phyloP scores from a whole-genome alignment of 2,329 filamentous ascomycete genomes.

The Nothophaeocryptopus gaeumannii region DNA sequence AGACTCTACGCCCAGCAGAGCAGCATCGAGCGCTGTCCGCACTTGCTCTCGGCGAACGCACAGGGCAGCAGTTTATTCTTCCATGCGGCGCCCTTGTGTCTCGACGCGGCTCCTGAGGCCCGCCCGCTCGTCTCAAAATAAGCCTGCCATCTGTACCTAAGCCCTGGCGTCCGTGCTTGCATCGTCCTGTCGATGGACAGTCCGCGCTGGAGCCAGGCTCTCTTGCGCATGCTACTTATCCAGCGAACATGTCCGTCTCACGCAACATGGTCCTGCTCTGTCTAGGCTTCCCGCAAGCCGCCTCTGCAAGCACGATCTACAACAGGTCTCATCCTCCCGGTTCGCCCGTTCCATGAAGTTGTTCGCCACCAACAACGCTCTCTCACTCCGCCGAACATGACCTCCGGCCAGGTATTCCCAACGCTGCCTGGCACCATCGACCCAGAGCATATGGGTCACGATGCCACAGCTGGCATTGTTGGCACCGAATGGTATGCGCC shows the following conservation, averaged over 20 bases:
- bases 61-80: conserved; percentile 19
- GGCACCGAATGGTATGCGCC: conserved; percentile 32
- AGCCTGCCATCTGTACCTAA: conserved; percentile 24
- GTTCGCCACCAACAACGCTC: conserved; percentile 25
- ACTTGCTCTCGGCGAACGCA: conserved; percentile 6
- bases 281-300: conserved; percentile 25
- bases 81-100: conserved; percentile 19
- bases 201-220: conserved; percentile 19
- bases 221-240: conserved; percentile 31
- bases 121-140: conserved; percentile 27
- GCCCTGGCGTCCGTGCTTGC: conserved; percentile 23
- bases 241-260: conserved; percentile 31
- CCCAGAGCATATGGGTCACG: conserved; percentile 29
- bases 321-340: conserved; percentile 25
- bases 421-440: conserved; percentile 28
- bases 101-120: conserved; percentile 17
- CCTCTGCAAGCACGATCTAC: conserved; percentile 21
- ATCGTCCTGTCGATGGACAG: conserved; percentile 11
- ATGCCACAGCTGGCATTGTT: conserved; percentile 23
- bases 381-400: conserved; percentile 25
- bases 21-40: conserved; percentile 1
- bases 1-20: not conserved
- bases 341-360: conserved; percentile 25
- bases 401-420: conserved; percentile 30
- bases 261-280: conserved; percentile 21